Evolutionary conservation across 345 rosid genomes (phyloP).

Genomic region (Citrus cavaleriei): DNA sequence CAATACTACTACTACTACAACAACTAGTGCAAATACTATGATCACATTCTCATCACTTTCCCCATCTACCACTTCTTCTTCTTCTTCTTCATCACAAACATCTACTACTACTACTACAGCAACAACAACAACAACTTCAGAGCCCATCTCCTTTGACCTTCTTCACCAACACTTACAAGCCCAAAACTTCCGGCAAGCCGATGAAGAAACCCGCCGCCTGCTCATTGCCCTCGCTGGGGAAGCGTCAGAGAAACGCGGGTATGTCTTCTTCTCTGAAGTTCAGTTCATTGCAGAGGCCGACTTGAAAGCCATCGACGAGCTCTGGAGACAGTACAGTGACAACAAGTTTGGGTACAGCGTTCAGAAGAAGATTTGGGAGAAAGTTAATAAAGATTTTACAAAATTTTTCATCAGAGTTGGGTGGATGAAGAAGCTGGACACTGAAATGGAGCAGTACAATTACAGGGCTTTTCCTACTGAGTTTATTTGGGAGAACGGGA

Average conservation of each 20-base stretch:
- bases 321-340: slow-evolving; percentile 69
- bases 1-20: slow-evolving; percentile 19
- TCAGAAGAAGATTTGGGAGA: slow-evolving; percentile 68
- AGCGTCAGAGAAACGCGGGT: slow-evolving; percentile 70
- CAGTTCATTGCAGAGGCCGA: slow-evolving; percentile 55
- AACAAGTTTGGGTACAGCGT: slow-evolving; percentile 78
- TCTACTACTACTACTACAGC: slow-evolving; percentile 34
- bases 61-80: slow-evolving; percentile 21
- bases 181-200: slow-evolving; percentile 78
- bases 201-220: slow-evolving; percentile 84
- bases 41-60: slow-evolving; percentile 15
- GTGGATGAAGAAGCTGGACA: slow-evolving; percentile 97
- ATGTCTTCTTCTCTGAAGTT: slow-evolving; percentile 96
- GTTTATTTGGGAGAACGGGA: slow-evolving; percentile 74
- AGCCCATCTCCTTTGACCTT: slow-evolving; percentile 51
- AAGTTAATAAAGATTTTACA: slow-evolving; percentile 61
- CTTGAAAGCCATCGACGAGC: slow-evolving; percentile 67
- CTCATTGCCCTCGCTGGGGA: slow-evolving; percentile 80
- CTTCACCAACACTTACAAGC: slow-evolving; percentile 53
- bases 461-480: slow-evolving; percentile 86
- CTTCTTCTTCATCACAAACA: slow-evolving; percentile 23
- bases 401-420: slow-evolving; percentile 70
- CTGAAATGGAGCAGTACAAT: slow-evolving; percentile 77
- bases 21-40: slow-evolving; percentile 13
- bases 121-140: slow-evolving; percentile 22